Evolutionary conservation across 306 rosid species (phyloP).

Genomic region (Gynostemma pentaphyllum): DNA sequence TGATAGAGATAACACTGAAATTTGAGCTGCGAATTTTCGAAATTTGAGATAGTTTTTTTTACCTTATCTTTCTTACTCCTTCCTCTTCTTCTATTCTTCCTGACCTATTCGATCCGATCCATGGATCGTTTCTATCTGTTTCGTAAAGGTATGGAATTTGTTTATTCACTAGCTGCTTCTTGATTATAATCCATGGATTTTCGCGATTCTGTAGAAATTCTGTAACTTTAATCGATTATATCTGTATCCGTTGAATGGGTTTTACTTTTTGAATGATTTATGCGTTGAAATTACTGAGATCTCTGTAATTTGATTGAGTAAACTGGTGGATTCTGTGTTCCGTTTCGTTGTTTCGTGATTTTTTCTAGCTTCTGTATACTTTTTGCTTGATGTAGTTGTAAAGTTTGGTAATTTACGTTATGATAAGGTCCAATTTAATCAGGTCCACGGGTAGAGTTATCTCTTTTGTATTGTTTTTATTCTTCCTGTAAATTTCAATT

Average conservation of each 20-base stretch:
- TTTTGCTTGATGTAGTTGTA: neutral
- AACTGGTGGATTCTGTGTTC: neutral
- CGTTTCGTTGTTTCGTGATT: neutral
- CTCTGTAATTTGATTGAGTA: constrained; percentile 20
- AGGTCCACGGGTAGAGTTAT: neutral
- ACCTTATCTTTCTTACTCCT: neutral
- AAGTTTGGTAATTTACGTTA: constrained; percentile 4
- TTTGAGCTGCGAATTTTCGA: constrained; percentile 23
- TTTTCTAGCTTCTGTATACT: neutral
- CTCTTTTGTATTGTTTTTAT: neutral
- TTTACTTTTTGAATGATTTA: neutral
- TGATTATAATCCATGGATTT: constrained; percentile 8
- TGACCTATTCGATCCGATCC: constrained; percentile 22
- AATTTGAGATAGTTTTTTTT: constrained; percentile 15
- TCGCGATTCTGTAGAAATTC: neutral
- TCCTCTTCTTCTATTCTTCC: constrained; percentile 2
- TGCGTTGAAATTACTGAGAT: constrained; percentile 40
- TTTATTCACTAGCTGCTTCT: constrained; percentile 31
- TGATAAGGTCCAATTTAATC: neutral
- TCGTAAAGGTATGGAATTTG: constrained; percentile 52
- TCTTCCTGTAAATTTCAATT: neutral
- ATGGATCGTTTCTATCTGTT: constrained; percentile 89
- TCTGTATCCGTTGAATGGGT: constrained; percentile 6
- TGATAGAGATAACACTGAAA: constrained; percentile 22
- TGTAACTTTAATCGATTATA: no score